Base-by-base conservation (phyloP, 495 filamentous ascomycete genomes). In the Lasiosphaeris hirsuta region DNA sequence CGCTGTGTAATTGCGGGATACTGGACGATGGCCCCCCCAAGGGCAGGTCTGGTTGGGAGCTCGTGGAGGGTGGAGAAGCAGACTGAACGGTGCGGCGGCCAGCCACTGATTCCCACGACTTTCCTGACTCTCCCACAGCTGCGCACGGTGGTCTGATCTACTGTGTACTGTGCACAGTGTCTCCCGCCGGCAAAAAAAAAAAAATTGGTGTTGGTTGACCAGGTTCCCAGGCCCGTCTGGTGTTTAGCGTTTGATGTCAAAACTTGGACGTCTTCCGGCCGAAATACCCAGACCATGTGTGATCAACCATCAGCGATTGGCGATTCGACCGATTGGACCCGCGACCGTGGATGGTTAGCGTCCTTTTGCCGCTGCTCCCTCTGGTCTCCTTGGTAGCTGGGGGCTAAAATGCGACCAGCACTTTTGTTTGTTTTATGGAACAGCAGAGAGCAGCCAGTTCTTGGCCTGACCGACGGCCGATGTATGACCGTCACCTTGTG, bases 201-300 rank as follows among this genome's bases (percentile, higher is more conserved):
- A 13, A 15, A 11, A 34, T n/a, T 14, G n/a, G 49, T 11, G 23
- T 30, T 30, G 23, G 23, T 30, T 30, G 23, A 30, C 23, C 23
- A 30, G 23, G 23, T 5, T 30, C 23, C 23, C 5, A 30, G 23
- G 23, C 23, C 5, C 23, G 23, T 5, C 23, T 55, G 53, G 41
- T 45, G 30, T 33, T 50, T 47, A 14, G 49, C 45, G 55, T 54
- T 43, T 54, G 49, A 40, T 46, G 59, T 57, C 41, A 50, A 55
- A 51, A 36, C 35, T 47, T 38, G 47, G 53, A 56, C 41, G 45
- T 51, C 38, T 47, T 56, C 23, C 43, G 53, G 36, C 52, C 52
- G 53, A 55, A 46, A 40, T 54, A 15, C 17, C 42, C 53, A 44
- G 42, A 34, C 51, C 6, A 54, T 54, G 42, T 38, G 51, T n/a